Percentiles rank a stretch among this genome's conserved stretches.
Evolutionary conservation across 306 rosid genomes (phyloP).

Genomic region (Citrullus colocynthis): DNA sequence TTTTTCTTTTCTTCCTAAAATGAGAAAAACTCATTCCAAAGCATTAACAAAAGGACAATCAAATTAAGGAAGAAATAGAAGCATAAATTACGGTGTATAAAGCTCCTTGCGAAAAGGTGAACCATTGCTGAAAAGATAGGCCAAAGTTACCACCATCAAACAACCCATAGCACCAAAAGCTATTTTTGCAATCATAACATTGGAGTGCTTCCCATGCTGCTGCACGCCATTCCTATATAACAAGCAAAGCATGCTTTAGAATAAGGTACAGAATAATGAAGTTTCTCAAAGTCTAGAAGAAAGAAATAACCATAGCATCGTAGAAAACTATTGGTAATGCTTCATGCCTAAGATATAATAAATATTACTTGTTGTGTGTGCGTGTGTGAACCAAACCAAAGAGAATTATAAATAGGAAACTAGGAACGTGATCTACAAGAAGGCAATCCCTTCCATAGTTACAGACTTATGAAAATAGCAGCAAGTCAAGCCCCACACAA

Average conservation of each 20-base stretch:
- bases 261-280: not conserved
- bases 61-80: not conserved
- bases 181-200: slow-evolving; percentile 31
- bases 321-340: not conserved
- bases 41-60: not conserved
- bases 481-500: not conserved
- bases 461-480: not conserved
- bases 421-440: not conserved
- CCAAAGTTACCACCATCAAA: slow-evolving; percentile 55
- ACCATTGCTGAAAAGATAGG: slow-evolving; percentile 53
- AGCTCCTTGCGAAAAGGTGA: slow-evolving; percentile 68
- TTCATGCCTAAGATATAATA: not conserved
- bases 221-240: slow-evolving; percentile 30
- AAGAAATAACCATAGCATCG: not conserved
- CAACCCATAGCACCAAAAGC: slow-evolving; percentile 43
- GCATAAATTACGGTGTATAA: slow-evolving; percentile 63
- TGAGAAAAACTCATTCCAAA: not conserved
- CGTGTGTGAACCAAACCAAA: no score
- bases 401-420: no score
- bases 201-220: slow-evolving; percentile 19
- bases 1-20: not conserved
- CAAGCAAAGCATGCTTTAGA: not conserved
- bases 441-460: not conserved
- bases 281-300: not conserved
- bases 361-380: not conserved